phyloP scores from a whole-genome alignment of 192 early-diverging fungal genomes.

The Entophlyctis luteolus region DNA sequence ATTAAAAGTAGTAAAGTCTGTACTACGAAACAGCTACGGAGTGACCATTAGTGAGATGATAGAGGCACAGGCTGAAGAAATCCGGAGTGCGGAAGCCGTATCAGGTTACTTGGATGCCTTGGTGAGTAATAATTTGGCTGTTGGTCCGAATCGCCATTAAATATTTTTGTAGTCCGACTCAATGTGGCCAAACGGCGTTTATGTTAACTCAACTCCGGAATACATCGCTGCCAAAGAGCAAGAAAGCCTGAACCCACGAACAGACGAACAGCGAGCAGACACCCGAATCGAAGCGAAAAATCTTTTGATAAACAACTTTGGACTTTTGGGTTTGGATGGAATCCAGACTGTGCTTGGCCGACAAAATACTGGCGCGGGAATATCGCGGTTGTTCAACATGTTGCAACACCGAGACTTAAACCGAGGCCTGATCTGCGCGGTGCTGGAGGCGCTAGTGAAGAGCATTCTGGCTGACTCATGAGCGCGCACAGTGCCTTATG shows the following conservation, averaged over 20 bases:
- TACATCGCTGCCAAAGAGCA: neutral
- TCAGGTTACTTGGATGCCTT: slow-evolving; percentile 27
- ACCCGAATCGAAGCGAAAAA: slow-evolving; percentile 32
- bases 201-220: slow-evolving; percentile 12
- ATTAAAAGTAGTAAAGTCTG: slow-evolving; percentile 38
- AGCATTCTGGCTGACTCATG: slow-evolving; percentile 17
- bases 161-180: slow-evolving; percentile 9
- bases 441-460: slow-evolving; percentile 35
- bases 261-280: slow-evolving; percentile 30
- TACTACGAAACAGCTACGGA: slow-evolving; percentile 41
- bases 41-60: slow-evolving; percentile 25
- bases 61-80: slow-evolving; percentile 17
- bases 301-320: slow-evolving; percentile 23
- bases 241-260: slow-evolving; percentile 24
- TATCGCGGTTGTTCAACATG: slow-evolving; percentile 44
- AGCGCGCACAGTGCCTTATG: too few species aligned
- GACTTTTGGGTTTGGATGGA: slow-evolving; percentile 14
- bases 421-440: slow-evolving; percentile 12
- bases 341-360: slow-evolving; percentile 33
- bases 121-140: neutral
- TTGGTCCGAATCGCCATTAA: neutral
- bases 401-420: slow-evolving; percentile 36
- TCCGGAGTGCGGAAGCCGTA: slow-evolving; percentile 12
- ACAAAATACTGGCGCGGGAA: slow-evolving; percentile 29
- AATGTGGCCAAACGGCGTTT: slow-evolving; percentile 39